Evolutionary conservation across 2,329 filamentous ascomycete genomes (phyloP).

Genomic region (Arthrobotrys iridis): DNA sequence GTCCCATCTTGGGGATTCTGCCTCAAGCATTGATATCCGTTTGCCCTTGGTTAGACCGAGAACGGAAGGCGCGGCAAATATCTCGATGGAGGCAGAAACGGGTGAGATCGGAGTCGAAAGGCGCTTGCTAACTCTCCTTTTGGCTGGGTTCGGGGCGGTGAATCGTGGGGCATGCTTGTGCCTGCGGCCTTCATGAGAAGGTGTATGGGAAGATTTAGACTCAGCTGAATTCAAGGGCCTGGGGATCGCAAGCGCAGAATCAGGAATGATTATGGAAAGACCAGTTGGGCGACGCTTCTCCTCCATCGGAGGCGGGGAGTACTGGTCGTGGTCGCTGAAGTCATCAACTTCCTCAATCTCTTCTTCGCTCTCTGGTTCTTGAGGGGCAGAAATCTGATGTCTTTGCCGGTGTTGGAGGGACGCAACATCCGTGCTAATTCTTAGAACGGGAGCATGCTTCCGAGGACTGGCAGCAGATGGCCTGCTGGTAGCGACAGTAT

Average conservation of each 20-base stretch:
- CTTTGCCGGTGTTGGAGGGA: slow-evolving; percentile 40
- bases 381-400: slow-evolving; percentile 38
- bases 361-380: slow-evolving; percentile 35
- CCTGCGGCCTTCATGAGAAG: slow-evolving; percentile 38
- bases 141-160: slow-evolving; percentile 39
- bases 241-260: slow-evolving; percentile 38
- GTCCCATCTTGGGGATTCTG: slow-evolving; percentile 48
- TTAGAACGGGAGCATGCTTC: slow-evolving; percentile 35
- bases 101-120: slow-evolving; percentile 51
- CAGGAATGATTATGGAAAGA: slow-evolving; percentile 50
- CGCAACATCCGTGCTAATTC: slow-evolving; percentile 49
- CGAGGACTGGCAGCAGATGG: slow-evolving; percentile 37
- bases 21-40: slow-evolving; percentile 47
- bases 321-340: slow-evolving; percentile 46
- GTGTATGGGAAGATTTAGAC: slow-evolving; percentile 31
- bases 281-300: slow-evolving; percentile 47
- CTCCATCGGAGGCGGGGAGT: slow-evolving; percentile 36
- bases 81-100: slow-evolving; percentile 45
- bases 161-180: slow-evolving; percentile 39
- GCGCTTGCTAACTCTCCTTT: slow-evolving; percentile 45
- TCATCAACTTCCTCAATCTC: slow-evolving; percentile 49
- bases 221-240: slow-evolving; percentile 41
- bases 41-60: slow-evolving; percentile 37
- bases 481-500: slow-evolving; percentile 47
- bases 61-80: slow-evolving; percentile 49